Base-by-base conservation (phyloP, 176 grass and related monocot genomes). In the Phoenix dactylifera region DNA sequence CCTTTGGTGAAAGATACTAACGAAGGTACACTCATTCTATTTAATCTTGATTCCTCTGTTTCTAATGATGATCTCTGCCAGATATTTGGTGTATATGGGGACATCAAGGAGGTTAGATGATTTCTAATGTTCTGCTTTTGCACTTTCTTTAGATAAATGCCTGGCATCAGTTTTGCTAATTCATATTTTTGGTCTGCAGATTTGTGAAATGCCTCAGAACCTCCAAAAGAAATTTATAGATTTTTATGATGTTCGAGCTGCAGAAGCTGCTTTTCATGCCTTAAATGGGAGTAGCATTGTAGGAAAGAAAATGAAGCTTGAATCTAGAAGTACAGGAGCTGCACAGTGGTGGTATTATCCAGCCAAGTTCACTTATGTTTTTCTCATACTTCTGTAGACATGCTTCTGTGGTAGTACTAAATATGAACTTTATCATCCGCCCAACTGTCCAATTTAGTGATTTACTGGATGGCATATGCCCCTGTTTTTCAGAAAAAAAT, bases 1-100 rank as follows among this genome's bases (percentile, higher is more conserved):
- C 86, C 86, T 60, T 79, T 80, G 0, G 91, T 90, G 54, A 90
- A 95, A 65, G 91, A 95, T 72, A 56, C 89, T 81, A 90, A 95
- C 70, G 83, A 90, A 52, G 91, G 86, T 56, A 82, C 76, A 54
- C 68, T 95, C 76, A 77, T 95, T 14, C 39, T 95, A 51, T 87
- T 87, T 18, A 82, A 95, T 65, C 80, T 95, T 76, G 90, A 95
- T 64, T 85, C 61, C 22, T 76, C 82, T 61, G 54, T 90, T 71
- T 81, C 86, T 61, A 89, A 82, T 70, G 83, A 95, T 69, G 80
- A 90, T 59, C 77, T 95, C 50, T 77, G 58, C 78, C 82, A 63
- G 62, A 84, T 87, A 60, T 95, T 95, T 82, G 84, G 83, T 50
- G 68, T 72, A 23, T 95, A 84, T 77, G 91, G 91, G 67, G 91